Conservation (phyloP, 2,329 filamentous ascomycete species). For the Calonectria ilicicola region DNA sequence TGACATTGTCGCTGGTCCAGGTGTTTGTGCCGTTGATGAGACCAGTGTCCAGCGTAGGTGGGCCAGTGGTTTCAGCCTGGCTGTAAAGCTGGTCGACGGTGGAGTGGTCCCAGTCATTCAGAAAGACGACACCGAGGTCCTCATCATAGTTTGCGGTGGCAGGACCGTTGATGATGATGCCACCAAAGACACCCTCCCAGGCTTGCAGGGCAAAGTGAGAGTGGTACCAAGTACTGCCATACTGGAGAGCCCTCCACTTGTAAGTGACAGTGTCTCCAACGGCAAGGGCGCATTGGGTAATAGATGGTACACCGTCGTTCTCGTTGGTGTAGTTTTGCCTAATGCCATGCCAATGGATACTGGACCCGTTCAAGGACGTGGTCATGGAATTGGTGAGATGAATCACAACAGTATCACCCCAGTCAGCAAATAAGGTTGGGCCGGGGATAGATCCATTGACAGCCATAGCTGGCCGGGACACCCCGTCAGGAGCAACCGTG, state of each 20-base stretch:
- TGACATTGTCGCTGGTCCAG: constrained; percentile 29
- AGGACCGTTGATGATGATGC: constrained; percentile 72
- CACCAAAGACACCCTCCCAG: constrained; percentile 69
- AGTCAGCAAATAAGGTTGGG: constrained; percentile 66
- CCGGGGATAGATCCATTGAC: constrained; percentile 71
- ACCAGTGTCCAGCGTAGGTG: constrained; percentile 54
- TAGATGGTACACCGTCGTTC: constrained; percentile 66
- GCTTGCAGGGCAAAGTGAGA: constrained; percentile 66
- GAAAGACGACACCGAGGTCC: constrained; percentile 69
- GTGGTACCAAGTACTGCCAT: constrained; percentile 72
- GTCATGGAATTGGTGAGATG: constrained; percentile 43
- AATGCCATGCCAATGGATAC: constrained; percentile 72
- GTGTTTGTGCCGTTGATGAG: constrained; percentile 59
- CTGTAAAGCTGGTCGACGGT: not conserved
- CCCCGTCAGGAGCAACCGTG: constrained; percentile 59
- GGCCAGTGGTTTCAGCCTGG: constrained; percentile 3
- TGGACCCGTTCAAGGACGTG: not conserved
- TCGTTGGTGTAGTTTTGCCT: constrained; percentile 66
- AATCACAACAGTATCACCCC: constrained; percentile 61
- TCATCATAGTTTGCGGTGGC: constrained; percentile 70
- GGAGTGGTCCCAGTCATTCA: constrained; percentile 68
- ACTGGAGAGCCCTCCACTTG: constrained; percentile 65
- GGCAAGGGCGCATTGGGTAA: constrained; percentile 64
- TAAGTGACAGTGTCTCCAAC: constrained; percentile 68
- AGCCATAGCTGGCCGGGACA: constrained; percentile 54